Conservation (phyloP, 768 basidiomycete genomes). For the Xerocomellus amylosporus region DNA sequence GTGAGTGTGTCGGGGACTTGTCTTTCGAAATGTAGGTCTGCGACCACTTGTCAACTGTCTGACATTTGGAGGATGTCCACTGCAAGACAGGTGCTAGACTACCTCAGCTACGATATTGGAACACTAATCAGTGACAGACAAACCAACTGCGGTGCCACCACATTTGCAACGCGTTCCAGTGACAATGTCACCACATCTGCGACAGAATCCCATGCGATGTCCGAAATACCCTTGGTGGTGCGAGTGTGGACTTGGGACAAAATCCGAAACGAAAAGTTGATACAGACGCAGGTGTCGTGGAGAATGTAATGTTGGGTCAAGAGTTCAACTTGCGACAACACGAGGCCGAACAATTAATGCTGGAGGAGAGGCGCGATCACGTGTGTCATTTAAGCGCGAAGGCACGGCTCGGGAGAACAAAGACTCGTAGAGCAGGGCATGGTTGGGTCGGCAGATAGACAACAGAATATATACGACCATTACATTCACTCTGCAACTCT, state of each 20-base stretch:
- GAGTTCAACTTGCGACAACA: constrained; percentile 7
- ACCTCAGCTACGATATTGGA: constrained; percentile 13
- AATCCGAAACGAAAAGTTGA: background rate
- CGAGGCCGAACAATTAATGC: constrained; percentile 3
- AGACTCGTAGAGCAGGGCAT: too few relatives aligned
- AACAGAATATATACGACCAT: background rate
- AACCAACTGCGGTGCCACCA: constrained; percentile 77
- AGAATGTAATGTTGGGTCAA: constrained; percentile 4
- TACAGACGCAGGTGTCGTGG: background rate
- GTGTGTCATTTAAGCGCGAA: constrained; percentile 11
- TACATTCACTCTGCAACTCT: constrained; percentile 5
- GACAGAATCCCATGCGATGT: constrained; percentile 73
- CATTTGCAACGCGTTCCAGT: constrained; percentile 69
- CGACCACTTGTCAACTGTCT: constrained; percentile 68
- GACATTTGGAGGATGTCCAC: constrained; percentile 48
- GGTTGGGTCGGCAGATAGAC: background rate
- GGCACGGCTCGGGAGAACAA: background rate
- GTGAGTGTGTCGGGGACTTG: constrained; percentile 42
- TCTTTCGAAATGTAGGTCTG: constrained; percentile 69
- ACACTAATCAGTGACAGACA: constrained; percentile 31
- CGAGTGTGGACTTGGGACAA: background rate
- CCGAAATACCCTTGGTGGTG: background rate
- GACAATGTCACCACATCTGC: constrained; percentile 83
- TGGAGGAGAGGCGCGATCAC: constrained; percentile 14
- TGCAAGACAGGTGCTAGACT: constrained; percentile 62